phyloP scores from a whole-genome alignment of 495 filamentous ascomycete genomes.

The Trichoderma virens region DNA sequence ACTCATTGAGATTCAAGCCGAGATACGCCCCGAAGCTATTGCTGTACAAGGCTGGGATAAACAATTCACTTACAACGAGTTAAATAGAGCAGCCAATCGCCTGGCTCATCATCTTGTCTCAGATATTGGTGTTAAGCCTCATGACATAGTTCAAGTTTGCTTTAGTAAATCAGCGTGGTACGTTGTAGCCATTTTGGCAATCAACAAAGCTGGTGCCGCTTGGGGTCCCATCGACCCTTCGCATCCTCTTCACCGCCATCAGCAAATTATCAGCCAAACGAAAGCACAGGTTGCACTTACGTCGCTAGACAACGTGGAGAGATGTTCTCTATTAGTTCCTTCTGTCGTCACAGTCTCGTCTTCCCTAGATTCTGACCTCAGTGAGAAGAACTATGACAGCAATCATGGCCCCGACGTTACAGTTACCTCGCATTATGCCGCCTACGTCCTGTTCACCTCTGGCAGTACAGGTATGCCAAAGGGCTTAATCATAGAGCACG shows the following conservation, averaged over 20 bases:
- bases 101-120: conserved; percentile 36
- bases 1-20: conserved; percentile 16
- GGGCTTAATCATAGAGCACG: not conserved
- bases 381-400: not conserved
- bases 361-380: not conserved
- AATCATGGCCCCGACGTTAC: conserved; percentile 14
- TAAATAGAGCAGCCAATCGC: conserved; percentile 34
- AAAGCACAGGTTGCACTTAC: not conserved
- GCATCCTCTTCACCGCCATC: not conserved
- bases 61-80: conserved; percentile 40
- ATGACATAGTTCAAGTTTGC: conserved; percentile 38
- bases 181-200: conserved; percentile 35
- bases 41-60: conserved; percentile 45
- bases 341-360: not conserved
- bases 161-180: conserved; percentile 38
- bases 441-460: not conserved
- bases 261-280: not conserved
- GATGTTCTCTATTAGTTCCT: not conserved
- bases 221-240: not conserved
- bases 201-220: conserved; percentile 14
- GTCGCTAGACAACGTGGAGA: not conserved
- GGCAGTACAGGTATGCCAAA: not conserved
- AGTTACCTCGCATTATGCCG: not conserved
- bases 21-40: conserved; percentile 15
- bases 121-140: conserved; percentile 39